Evolutionary conservation across 805 yeast species (phyloP), one percentile per base, ranked within the genome.

Genomic region (Saturnispora besseyi): DNA sequence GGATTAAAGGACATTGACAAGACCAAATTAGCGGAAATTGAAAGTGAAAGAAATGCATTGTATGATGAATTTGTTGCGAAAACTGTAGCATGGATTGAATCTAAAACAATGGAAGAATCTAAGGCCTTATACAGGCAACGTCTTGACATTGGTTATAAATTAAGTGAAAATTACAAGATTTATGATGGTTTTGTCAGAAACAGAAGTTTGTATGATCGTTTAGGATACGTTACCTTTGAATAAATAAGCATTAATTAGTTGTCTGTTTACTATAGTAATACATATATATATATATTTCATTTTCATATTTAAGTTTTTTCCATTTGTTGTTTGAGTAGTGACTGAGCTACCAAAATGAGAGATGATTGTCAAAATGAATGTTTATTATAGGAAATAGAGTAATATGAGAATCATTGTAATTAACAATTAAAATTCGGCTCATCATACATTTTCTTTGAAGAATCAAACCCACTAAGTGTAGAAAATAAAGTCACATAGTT

Each of bases 171-270:
- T 62, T 90, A 84, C 67, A 74, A 78, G 61, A 63, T 69, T 45
- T 66, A 87, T 49, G 98, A 93, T 61, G 91, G 93, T 1, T 89
- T 84, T 56, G 65, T 88, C 45, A 81, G 99, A 65, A 79, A 84
- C 41, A 81, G 89, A 55, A 80, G 89, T 37, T 69, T 81, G 38
- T 87, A 79, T 61, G 99, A 93, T 66, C 77, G 96, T 59, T 71
- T 76, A 50, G 90, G 93, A 2, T 56, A 52, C 49, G 53, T 64
- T 34, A 59, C 59, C 6, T 62, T 64, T 36, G 49, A 57, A 34
- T 53, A 44, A 30, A 58, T 52, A n/a, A 58, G 30, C 29, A 24
- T 11, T 24, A n/a, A 22, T 22, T 22, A 38, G 12, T 33, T 10
- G 24, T 36, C 21, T 18, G 38, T 18, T 9, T 18, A 26, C 29